Conservation (phyloP, 2,329 filamentous ascomycete genomes). For the Fusarium robinianum region DNA sequence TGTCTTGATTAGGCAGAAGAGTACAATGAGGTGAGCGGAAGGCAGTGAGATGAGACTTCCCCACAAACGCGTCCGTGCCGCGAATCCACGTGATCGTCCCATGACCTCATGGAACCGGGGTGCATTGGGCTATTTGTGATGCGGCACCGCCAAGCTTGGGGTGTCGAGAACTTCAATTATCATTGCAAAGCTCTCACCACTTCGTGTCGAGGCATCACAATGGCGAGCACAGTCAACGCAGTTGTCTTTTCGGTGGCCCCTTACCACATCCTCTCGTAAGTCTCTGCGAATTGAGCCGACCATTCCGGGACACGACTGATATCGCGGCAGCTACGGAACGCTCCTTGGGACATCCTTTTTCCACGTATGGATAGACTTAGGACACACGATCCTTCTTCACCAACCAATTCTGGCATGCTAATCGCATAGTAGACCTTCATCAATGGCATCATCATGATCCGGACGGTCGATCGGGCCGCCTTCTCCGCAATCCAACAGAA, state of each 20-base stretch:
- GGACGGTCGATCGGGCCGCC: slow-evolving; percentile 73
- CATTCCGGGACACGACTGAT: slow-evolving; percentile 25
- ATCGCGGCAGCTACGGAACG: slow-evolving; percentile 81
- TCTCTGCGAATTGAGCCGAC: slow-evolving; percentile 24
- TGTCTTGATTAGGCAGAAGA: slow-evolving; percentile 37
- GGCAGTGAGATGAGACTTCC: slow-evolving; percentile 16
- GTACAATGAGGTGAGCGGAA: slow-evolving; percentile 21
- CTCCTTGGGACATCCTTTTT: slow-evolving; percentile 86
- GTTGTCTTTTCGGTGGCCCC: slow-evolving; percentile 67
- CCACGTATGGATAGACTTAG: slow-evolving; percentile 57
- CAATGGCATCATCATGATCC: slow-evolving; percentile 75
- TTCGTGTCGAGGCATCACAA: slow-evolving; percentile 36
- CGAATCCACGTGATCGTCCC: slow-evolving; percentile 40
- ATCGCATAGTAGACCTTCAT: slow-evolving; percentile 67
- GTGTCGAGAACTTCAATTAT: slow-evolving; percentile 8
- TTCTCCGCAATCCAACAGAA: slow-evolving; percentile 81
- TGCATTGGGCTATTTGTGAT: slow-evolving; percentile 7
- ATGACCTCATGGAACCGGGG: slow-evolving; percentile 15
- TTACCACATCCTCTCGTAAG: slow-evolving; percentile 76
- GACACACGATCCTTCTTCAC: not conserved
- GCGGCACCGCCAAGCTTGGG: slow-evolving; percentile 1
- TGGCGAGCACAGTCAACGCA: slow-evolving; percentile 54
- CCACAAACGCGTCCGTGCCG: slow-evolving; percentile 34
- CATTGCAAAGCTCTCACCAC: slow-evolving; percentile 4
- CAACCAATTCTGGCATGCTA: slow-evolving; percentile 11